Base-by-base conservation (phyloP, 176 grass and related monocot species). In the Stipa capillata region DNA sequence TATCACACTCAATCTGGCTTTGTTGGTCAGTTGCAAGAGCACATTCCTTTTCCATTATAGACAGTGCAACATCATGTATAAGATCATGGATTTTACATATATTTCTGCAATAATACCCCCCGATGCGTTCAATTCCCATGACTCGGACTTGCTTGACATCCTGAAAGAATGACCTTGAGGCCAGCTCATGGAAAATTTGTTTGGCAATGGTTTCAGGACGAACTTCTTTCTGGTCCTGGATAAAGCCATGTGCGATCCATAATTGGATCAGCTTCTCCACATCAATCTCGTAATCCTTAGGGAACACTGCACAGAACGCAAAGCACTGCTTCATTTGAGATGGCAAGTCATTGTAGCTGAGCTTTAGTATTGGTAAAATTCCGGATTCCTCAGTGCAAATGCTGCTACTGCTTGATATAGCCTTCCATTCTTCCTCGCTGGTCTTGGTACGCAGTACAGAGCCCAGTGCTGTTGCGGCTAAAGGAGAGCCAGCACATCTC, bases 401-500 rank as follows among this genome's bases (percentile, higher is more conserved):
- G 1, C 0, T 78, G 9, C 40, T 72, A 35, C 56, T 10, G 5
- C 21, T 10, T 0, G 77, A 37, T 42, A 83, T 0, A 14, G 34
- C 55, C 5, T 5, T 12, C 80, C 86, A 88, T 25, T 88, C 80
- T 42, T 51, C 9, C 4, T 21, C 16, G 18, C 37, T 67, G 21
- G 1, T 1, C 65, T 84, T 88, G 4, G 16, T 63, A 73, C 13
- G 36, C 24, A 86, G 4, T 21, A 75, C 16, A 41, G 63, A 45
- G 7, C 77, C 67, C 0, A 86, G 31, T 4, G 84, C 8, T 6
- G 35, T 57, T 34, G 61, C 76, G 0, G 84, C 84, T 16, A 86
- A 21, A 0, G 74, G 83, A 57, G 77, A 85, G 16, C 83, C 83
- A 47, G 4, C 21, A 31, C 74, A 85, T 37, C 29, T 66, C 2